A percentile compares a stretch with the other conserved stretches of the same genome.
Evolutionary conservation across 352 stramenopile species (phyloP).

Genomic region (Thalassiosira exigua): DNA sequence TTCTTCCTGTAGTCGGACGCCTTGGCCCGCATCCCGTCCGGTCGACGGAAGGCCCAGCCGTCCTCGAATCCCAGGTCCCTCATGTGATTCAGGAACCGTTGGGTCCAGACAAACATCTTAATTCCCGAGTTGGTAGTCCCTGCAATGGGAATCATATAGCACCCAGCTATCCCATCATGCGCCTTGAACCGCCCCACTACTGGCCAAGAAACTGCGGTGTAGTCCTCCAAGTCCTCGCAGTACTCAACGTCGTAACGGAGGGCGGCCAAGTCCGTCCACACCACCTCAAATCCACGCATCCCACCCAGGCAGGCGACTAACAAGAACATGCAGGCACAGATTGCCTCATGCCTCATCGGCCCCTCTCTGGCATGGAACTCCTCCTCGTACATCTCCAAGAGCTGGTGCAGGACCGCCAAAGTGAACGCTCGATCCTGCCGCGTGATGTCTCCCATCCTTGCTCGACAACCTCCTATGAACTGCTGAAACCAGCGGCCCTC

Average conservation of each 20-base stretch:
- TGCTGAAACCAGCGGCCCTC: slow-evolving; percentile 37
- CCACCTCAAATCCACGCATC: slow-evolving; percentile 2
- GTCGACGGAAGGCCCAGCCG: neutral
- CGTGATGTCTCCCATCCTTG: slow-evolving; percentile 33
- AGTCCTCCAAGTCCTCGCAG: slow-evolving; percentile 7
- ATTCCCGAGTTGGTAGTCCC: slow-evolving; percentile 2
- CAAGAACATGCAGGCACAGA: no score
- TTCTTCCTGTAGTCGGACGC: slow-evolving; percentile 7
- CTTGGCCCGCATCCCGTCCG: neutral
- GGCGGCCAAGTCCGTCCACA: slow-evolving; percentile 6
- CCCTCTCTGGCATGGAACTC: no score
- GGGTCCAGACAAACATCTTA: slow-evolving; percentile 5
- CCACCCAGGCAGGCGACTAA: slow-evolving; percentile 1
- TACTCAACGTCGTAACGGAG: slow-evolving; percentile 9
- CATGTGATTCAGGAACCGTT: neutral
- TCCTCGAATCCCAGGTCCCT: neutral
- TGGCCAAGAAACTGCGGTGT: neutral
- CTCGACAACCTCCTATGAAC: slow-evolving; percentile 9
- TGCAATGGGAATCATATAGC: slow-evolving; percentile 17
- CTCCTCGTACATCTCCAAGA: slow-evolving; percentile 30
- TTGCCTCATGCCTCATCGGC: no score
- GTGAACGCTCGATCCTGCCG: slow-evolving; percentile 37
- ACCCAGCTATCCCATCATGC: neutral
- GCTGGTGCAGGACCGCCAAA: slow-evolving; percentile 23
- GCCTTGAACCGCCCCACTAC: slow-evolving; percentile 21